A percentile compares a stretch with the other conserved stretches of the same genome.
These are phyloP conservation scores for Paraglomus occultum DNA, from an alignment of 192 early-diverging fungal genomes.

Conservation along the genomic window DNA sequence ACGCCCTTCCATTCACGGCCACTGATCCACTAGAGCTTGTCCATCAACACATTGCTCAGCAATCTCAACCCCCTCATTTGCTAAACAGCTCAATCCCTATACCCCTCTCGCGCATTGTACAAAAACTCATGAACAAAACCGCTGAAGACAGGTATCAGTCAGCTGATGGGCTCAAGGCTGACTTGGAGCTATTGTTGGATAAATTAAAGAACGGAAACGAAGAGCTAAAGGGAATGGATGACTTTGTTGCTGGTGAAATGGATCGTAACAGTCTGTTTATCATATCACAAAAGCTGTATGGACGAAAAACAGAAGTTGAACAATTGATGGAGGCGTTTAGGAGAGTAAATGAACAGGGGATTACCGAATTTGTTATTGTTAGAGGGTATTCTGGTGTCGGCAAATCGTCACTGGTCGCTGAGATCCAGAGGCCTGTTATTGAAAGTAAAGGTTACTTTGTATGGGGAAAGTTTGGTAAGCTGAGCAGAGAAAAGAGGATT, in stretches of 20 bases:
- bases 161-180: conserved; percentile 34
- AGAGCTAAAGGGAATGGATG: neutral
- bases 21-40: conserved; percentile 34
- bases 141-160: conserved; percentile 42
- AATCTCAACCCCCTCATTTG: conserved; percentile 14
- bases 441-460: conserved; percentile 28
- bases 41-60: conserved; percentile 32
- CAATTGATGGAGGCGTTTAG: conserved; percentile 28
- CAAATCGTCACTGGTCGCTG: conserved; percentile 32
- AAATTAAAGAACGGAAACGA: neutral
- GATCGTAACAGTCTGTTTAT: conserved; percentile 36
- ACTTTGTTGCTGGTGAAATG: conserved; percentile 29
- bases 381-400: conserved; percentile 37
- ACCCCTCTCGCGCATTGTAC: conserved; percentile 28
- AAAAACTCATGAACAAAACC: conserved; percentile 35
- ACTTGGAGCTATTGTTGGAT: conserved; percentile 11
- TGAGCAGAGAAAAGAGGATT: too few species aligned
- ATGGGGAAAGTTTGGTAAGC: conserved; percentile 23
- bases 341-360: neutral
- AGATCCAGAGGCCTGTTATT: conserved; percentile 36
- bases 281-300: conserved; percentile 35
- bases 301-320: conserved; percentile 28
- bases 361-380: conserved; percentile 29
- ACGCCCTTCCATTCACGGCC: conserved; percentile 26
- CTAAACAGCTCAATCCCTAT: conserved; percentile 6